Base-by-base conservation (phyloP, 2,329 filamentous ascomycete species). In the Dryadomyces quercivorus region DNA sequence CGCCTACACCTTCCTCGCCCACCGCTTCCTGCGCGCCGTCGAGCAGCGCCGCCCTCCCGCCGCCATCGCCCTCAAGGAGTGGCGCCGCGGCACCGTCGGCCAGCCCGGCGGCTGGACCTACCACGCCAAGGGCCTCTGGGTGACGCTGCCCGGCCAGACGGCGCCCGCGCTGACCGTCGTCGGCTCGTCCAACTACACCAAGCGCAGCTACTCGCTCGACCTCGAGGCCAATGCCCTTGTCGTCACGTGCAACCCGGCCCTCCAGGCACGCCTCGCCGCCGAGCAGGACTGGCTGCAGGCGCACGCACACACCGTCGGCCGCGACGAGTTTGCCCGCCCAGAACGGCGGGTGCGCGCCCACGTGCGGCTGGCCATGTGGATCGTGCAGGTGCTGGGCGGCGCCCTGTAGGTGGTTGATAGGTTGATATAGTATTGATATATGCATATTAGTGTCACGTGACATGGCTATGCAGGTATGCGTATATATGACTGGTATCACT, bases 51-150 rank as follows among this genome's bases (percentile, higher is more conserved):
- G 72, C 47, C 6, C 8, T 6, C 18, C n/a, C 5, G 74, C 74
- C 12, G 71, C 76, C 1, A 85, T 96, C 31, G 70, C 79, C 3
- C 74, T 98, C 4, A 87, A 88, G 58, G 93, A 98, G 70, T 98
- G 93, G 93, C 80, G 85, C 7, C 77, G 77, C 48, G 93, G 93
- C 9, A 87, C 82, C 0, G 86, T 95, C 2, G 86, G 86, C 18
- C 78, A 89, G 62, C 82, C 86, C 0, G 88, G 75, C 1, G 92
- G 89, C 1, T 98, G 94, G 93, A 96, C 92, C 0, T 98, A 98
- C 68, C 93, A 98, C 63, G 93, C 93, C 50, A 98, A 98, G 69
- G 93, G 93, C 0, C 75, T 97, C 2, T 97, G 92, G 92, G 76
- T 96, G 26, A 88, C 87, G 0, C 74, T 92, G 54, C 80, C 85